Evolutionary conservation across 2,329 filamentous ascomycete species (phyloP).

Genomic region (Botryotinia narcissicola): DNA sequence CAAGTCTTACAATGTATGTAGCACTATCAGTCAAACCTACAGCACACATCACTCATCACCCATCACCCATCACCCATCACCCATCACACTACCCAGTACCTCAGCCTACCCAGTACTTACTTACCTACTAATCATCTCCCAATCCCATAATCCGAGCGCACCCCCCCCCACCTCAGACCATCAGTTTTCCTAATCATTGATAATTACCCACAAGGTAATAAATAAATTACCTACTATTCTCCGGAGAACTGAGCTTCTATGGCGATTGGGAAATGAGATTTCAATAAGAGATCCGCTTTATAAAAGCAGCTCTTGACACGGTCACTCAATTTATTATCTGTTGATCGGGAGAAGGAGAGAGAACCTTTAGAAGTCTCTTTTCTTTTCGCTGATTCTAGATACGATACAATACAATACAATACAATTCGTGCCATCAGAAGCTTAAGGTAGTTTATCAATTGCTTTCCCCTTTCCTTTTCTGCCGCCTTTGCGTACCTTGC

Average conservation of each 20-base stretch:
- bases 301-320: conserved; percentile 11
- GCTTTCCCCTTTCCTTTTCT: conserved; percentile 7
- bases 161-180: neutral
- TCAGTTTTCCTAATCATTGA: neutral
- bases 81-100: no score
- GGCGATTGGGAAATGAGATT: conserved; percentile 12
- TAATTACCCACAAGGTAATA: conserved; percentile 3
- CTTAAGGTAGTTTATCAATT: neutral
- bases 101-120: no score
- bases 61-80: no score
- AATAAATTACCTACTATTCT: neutral
- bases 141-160: neutral
- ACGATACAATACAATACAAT: neutral
- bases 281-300: conserved; percentile 5
- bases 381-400: neutral
- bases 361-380: conserved; percentile 10
- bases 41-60: no score
- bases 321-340: conserved; percentile 18
- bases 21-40: neutral
- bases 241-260: conserved; percentile 1
- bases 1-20: neutral
- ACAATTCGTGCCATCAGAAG: neutral
- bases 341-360: neutral
- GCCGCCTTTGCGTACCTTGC: neutral
- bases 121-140: neutral